Evolutionary conservation across 169 alveolate species (phyloP).

Genomic region (Eimeria necatrix): DNA sequence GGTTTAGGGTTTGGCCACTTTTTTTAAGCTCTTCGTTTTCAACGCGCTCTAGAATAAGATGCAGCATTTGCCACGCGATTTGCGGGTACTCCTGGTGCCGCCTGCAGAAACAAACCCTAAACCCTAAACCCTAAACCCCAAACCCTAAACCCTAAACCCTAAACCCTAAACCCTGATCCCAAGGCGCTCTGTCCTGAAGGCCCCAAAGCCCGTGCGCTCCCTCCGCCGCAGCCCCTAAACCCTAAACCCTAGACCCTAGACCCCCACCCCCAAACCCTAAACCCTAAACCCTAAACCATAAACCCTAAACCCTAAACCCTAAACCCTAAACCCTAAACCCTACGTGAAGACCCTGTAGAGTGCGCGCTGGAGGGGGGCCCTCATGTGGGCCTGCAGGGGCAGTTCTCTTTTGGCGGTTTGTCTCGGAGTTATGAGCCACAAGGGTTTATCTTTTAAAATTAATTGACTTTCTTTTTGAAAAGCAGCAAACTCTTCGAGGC

Average conservation of each 20-base stretch:
- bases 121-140: slow-evolving; percentile 33
- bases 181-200: neutral
- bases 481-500: neutral
- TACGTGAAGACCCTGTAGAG: neutral
- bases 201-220: neutral
- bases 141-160: slow-evolving; percentile 9
- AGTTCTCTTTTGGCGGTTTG: slow-evolving; percentile 24
- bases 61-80: slow-evolving; percentile 54
- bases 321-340: neutral
- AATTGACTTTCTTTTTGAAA: neutral
- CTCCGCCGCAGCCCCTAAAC: neutral
- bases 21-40: slow-evolving; percentile 14
- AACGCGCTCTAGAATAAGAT: slow-evolving; percentile 50
- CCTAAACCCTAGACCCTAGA: slow-evolving; percentile 6
- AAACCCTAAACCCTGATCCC: slow-evolving; percentile 26
- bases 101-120: slow-evolving; percentile 37
- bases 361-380: neutral
- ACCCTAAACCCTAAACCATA: neutral
- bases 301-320: too few relatives aligned
- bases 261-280: neutral
- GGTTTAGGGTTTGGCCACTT: too few relatives aligned
- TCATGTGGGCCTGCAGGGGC: neutral
- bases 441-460: neutral
- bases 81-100: slow-evolving; percentile 59
- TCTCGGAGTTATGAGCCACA: neutral